Base-by-base conservation (phyloP, 2,329 filamentous ascomycete species). In the Fusarium protoensiforme region DNA sequence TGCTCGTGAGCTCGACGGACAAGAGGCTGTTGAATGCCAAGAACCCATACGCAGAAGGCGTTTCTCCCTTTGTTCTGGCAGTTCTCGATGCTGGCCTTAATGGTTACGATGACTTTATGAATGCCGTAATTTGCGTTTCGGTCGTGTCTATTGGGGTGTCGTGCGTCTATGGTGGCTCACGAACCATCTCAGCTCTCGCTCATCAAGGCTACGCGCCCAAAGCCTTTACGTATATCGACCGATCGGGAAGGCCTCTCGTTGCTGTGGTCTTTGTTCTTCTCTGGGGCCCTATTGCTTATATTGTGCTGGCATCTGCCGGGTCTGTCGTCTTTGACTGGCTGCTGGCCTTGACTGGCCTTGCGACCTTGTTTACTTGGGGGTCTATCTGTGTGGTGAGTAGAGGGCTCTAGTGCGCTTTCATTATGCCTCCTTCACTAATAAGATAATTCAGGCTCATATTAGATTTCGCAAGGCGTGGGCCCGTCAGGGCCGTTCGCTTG, bases 351-450 rank as follows among this genome's bases (percentile, higher is more conserved):
- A 90, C 89, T 5, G 90, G 89, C 69, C 85, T 92, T 13, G 86
- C 87, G 16, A 86, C 88, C 39, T 85, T 92, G 64, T 92, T 91
- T 80, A 87, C 89, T 31, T 92, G 90, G 90, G 88, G 85, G 31
- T 89, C 87, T 61, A 90, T 92, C 74, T 91, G 89, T 79, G 79
- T 90, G n/a, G n/a, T n/a, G n/a, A n/a, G n/a, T n/a, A n/a, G n/a
- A n/a, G n/a, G n/a, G n/a, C n/a, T n/a, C n/a, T n/a, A n/a, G n/a
- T n/a, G n/a, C n/a, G n/a, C n/a, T n/a, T n/a, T n/a, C n/a, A n/a
- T n/a, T n/a, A n/a, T n/a, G n/a, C n/a, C n/a, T n/a, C n/a, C n/a
- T n/a, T n/a, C n/a, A n/a, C n/a, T n/a, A n/a, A n/a, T n/a, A n/a
- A n/a, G n/a, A n/a, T n/a, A n/a, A n/a, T n/a, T n/a, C n/a, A n/a